A percentile compares a stretch with the other conserved stretches of the same genome.
Conservation (phyloP, 2,329 filamentous ascomycete species). For the Beauveria pseudobassiana region DNA sequence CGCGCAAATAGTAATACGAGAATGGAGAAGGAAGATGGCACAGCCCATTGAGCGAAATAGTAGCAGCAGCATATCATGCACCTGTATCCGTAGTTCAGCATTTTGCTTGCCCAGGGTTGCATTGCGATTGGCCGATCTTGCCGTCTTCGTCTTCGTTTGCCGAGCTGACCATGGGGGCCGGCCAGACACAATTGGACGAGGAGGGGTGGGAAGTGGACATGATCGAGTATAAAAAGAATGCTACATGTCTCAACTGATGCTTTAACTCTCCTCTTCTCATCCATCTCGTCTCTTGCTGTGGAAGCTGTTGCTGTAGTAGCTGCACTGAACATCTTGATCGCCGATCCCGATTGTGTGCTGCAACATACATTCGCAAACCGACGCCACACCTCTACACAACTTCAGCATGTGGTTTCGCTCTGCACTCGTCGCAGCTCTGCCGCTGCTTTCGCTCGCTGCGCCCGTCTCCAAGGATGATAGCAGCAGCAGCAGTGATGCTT, state of each 20-base stretch:
- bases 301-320: not conserved
- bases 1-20: too few relatives aligned
- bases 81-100: too few relatives aligned
- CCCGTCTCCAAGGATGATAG: conserved; percentile 9
- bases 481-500: not conserved
- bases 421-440: conserved; percentile 12
- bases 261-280: not conserved
- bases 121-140: not conserved
- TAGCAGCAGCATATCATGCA: too few relatives aligned
- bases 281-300: not conserved
- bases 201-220: not conserved
- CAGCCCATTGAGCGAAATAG: too few relatives aligned
- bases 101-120: not conserved
- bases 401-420: conserved; percentile 1
- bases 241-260: not conserved
- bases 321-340: too few relatives aligned
- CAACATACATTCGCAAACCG: not conserved
- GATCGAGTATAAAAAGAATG: conserved; percentile 2
- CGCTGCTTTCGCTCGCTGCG: conserved; percentile 14
- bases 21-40: too few relatives aligned
- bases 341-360: not conserved
- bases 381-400: not conserved
- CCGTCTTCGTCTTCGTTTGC: not conserved
- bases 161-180: not conserved
- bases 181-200: not conserved